A percentile compares a stretch with the other conserved stretches of the same genome.
phyloP scores from a whole-genome alignment of 495 filamentous ascomycete genomes.

The Friedmanniomyces endolithicus region DNA sequence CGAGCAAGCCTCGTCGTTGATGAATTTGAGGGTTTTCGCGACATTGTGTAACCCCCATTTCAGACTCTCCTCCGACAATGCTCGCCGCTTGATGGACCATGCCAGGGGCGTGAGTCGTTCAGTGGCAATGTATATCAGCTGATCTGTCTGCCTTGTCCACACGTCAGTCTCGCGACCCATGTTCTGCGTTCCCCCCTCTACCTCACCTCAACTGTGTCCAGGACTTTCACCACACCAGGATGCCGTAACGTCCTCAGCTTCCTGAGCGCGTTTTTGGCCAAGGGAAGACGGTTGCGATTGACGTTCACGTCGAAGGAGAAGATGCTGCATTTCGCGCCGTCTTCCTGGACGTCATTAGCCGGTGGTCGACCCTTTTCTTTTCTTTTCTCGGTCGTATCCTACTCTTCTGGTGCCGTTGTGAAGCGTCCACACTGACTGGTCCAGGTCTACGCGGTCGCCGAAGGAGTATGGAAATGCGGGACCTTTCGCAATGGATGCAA shows the following conservation, averaged over 20 bases:
- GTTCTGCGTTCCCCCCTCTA: background rate
- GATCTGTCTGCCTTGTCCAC: slow-evolving; percentile 54
- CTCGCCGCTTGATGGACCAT: slow-evolving; percentile 78
- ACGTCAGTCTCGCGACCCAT: slow-evolving; percentile 10
- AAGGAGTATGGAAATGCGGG: slow-evolving; percentile 84
- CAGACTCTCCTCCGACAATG: slow-evolving; percentile 70
- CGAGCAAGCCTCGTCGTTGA: slow-evolving; percentile 84
- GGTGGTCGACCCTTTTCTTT: background rate
- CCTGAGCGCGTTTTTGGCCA: slow-evolving; percentile 84
- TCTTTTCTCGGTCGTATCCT: slow-evolving; percentile 13
- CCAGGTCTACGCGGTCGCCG: slow-evolving; percentile 77
- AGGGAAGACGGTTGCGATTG: slow-evolving; percentile 65
- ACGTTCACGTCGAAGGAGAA: slow-evolving; percentile 82
- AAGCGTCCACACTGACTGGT: slow-evolving; percentile 83
- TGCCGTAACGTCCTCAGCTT: slow-evolving; percentile 86
- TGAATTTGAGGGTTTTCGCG: slow-evolving; percentile 88
- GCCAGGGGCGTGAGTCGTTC: slow-evolving; percentile 73
- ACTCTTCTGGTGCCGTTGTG: slow-evolving; percentile 86
- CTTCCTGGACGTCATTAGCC: slow-evolving; percentile 50
- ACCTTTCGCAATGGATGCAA: slow-evolving; percentile 90
- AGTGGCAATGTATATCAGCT: slow-evolving; percentile 88
- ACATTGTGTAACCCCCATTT: slow-evolving; percentile 90
- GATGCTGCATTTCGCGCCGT: slow-evolving; percentile 84
- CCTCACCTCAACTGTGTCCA: slow-evolving; percentile 81
- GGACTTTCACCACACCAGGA: slow-evolving; percentile 81